Conservation (phyloP, 352 stramenopile species). For the Thalassiosira oceanica region DNA sequence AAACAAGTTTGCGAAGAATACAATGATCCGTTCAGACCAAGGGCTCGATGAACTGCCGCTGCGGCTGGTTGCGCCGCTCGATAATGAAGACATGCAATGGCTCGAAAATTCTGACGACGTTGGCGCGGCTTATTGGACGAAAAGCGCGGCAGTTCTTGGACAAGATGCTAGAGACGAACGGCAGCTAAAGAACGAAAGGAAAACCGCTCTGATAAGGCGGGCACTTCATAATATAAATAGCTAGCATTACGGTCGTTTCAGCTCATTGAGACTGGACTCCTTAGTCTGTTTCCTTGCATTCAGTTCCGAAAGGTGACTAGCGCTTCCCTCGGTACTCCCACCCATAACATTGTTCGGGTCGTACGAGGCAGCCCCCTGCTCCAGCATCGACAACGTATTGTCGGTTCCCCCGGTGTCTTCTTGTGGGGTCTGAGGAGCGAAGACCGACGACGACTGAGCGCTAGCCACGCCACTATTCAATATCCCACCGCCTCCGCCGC, state of each 20-base stretch:
- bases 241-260: background rate
- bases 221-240: constrained; percentile 13
- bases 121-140: too few species aligned
- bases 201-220: constrained; percentile 12
- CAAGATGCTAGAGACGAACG: constrained; percentile 30
- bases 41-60: too few species aligned
- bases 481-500: constrained; percentile 19
- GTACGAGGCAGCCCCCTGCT: constrained; percentile 47
- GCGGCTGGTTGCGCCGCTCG: too few species aligned
- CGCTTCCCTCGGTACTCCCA: constrained; percentile 35
- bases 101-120: too few species aligned
- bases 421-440: constrained; percentile 27
- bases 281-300: constrained; percentile 32
- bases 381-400: constrained; percentile 34
- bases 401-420: constrained; percentile 15
- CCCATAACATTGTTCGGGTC: constrained; percentile 48
- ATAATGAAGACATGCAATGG: too few species aligned
- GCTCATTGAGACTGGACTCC: constrained; percentile 12
- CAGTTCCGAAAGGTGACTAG: constrained; percentile 42
- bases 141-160: constrained; percentile 21
- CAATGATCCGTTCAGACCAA: too few species aligned
- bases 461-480: constrained; percentile 37
- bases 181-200: constrained; percentile 24
- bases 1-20: too few species aligned
- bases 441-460: constrained; percentile 36